Base-by-base conservation (phyloP, 1,284 basidiomycete species). In the Puccinia coronata region DNA sequence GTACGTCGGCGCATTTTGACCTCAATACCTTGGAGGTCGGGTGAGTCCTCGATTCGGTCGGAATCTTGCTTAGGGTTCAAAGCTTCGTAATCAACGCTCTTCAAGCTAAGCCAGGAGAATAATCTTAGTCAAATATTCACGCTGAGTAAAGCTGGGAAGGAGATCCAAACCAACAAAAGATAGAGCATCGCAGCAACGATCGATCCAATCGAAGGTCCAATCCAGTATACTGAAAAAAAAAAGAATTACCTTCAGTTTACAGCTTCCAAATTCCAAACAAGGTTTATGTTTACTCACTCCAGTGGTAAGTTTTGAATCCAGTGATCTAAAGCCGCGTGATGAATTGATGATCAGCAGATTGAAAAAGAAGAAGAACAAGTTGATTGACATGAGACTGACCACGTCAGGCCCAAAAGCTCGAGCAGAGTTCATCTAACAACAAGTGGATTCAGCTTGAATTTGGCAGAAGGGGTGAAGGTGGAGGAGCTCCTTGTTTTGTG, bases 381-480 rank as follows among this genome's bases (percentile, higher is more conserved):
- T 23, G 34, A 20, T 47, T 49, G 34, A 25, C 20, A 20, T 41
- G 34, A 25, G 49, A 61, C 77, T 59, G 20, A 84, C 76, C 23
- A 83, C 82, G 51, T 82, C 73, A 0, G 83, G 79, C 16, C 83
- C 83, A 39, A 83, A 83, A 23, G 83, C 83, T 16, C 83, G 81
- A 57, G 83, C 83, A 53, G 65, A 73, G 47, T 76, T 79, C 61
- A 71, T 63, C 57, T 65, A 39, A n/a, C 14, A 31, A 36, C 14
- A 57, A 39, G 16, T n/a, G 6, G 69, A 23, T 51, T 53, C 23
- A 71, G 51, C 34, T 71, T 28, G 2, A 2, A 18, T 25, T 73
- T n/a, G 57, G 28, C 12, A 71, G 25, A 12, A 31, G 4, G 16
- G n/a, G n/a, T n/a, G n/a, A n/a, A n/a, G n/a, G n/a, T n/a, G 4